Evolutionary conservation across 2,329 filamentous ascomycete species (phyloP).

Genomic region (Coniochaeta sp.): DNA sequence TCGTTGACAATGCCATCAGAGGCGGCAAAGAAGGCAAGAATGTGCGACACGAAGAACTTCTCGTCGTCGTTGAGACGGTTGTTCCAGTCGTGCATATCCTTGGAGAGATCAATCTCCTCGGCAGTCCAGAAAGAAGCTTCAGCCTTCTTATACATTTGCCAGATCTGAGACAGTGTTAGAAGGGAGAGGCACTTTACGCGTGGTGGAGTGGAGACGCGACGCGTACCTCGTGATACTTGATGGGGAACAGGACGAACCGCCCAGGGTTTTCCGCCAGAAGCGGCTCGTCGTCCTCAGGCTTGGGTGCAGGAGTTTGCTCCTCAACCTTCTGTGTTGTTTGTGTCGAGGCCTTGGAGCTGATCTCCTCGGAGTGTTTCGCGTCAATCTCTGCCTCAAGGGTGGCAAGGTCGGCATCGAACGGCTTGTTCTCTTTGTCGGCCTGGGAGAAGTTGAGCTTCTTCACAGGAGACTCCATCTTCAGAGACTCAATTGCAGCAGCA

Average conservation of each 20-base stretch:
- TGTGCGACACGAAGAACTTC: conserved; percentile 96
- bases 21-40: conserved; percentile 97
- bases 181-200: conserved; percentile 59
- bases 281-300: conserved; percentile 67
- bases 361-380: conserved; percentile 51
- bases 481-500: conserved; percentile 74
- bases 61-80: conserved; percentile 95
- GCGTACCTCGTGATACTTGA: conserved; percentile 98
- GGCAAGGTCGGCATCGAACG: conserved; percentile 40
- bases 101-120: conserved; percentile 98
- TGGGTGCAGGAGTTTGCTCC: conserved; percentile 45
- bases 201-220: conserved; percentile 31
- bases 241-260: conserved; percentile 95
- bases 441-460: conserved; percentile 80
- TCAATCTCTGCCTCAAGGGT: conserved; percentile 48
- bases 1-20: conserved; percentile 99
- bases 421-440: conserved; percentile 75
- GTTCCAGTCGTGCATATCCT: conserved; percentile 99
- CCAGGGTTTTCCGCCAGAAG: conserved; percentile 92
- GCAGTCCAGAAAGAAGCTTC: conserved; percentile 99
- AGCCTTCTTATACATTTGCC: conserved; percentile 99
- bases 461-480: conserved; percentile 88
- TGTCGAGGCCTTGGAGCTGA: conserved; percentile 29
- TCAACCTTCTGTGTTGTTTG: conserved; percentile 29
- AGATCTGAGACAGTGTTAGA: conserved; percentile 62